Percentiles rank a stretch among this genome's conserved stretches.
Conservation (phyloP, 345 rosid species). For the Eucalyptus curtisii region DNA sequence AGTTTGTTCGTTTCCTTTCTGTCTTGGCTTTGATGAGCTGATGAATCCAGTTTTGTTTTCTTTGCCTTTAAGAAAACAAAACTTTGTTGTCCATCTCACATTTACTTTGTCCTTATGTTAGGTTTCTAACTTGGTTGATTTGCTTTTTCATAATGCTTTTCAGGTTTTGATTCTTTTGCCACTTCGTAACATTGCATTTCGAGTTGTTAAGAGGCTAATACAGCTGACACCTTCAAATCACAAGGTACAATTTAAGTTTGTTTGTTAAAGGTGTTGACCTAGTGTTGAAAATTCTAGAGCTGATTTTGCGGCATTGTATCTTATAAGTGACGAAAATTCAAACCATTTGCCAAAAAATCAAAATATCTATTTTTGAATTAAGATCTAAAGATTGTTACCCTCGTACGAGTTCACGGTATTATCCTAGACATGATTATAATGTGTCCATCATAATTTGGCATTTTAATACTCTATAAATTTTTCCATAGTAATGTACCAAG, state of each 20-base stretch:
- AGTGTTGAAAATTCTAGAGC: background rate
- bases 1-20: background rate
- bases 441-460: background rate
- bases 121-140: background rate
- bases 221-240: constrained; percentile 55
- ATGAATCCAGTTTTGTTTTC: background rate
- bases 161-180: constrained; percentile 87
- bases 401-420: background rate
- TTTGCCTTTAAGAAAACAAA: background rate
- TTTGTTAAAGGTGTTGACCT: background rate
- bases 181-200: constrained; percentile 50
- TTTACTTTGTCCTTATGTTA: background rate
- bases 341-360: background rate
- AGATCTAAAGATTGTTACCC: background rate
- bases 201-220: constrained; percentile 65
- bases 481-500: background rate
- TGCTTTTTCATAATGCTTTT: background rate
- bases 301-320: background rate
- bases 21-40: background rate
- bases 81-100: background rate
- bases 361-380: background rate
- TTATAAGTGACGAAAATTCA: background rate
- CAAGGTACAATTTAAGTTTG: constrained; percentile 36
- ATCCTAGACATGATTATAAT: background rate
- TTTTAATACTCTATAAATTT: background rate